Evolutionary conservation across 1,284 basidiomycete species (phyloP).

Genomic region (Heliocybe sulcata): DNA sequence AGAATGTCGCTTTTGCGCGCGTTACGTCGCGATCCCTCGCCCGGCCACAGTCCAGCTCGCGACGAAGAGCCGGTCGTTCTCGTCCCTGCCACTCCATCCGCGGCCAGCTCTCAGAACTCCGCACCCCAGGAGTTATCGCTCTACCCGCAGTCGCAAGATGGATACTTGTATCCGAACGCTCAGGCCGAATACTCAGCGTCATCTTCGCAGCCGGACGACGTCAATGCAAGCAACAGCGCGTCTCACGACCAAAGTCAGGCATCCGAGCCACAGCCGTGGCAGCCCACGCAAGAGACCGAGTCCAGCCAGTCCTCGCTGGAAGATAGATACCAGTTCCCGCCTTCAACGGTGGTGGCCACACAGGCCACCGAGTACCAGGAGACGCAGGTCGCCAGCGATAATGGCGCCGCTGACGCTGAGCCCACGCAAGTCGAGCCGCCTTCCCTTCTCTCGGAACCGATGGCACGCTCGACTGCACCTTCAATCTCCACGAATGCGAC

Average conservation of each 20-base stretch:
- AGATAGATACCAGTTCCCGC: background rate
- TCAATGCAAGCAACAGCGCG: conserved; percentile 1
- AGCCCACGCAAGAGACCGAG: conserved; percentile 9
- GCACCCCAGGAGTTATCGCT: conserved; percentile 3
- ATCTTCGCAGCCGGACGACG: background rate
- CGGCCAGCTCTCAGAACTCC: conserved; percentile 18
- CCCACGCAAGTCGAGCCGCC: background rate
- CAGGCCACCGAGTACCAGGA: background rate
- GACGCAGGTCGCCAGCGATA: background rate
- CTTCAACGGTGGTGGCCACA: background rate
- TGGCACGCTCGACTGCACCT: background rate
- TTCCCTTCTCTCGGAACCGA: background rate
- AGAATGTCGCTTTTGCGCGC: background rate
- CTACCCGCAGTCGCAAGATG: conserved; percentile 6
- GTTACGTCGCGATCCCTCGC: conserved; percentile 11
- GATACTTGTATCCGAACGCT: background rate
- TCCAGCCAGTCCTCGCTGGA: conserved; percentile 10
- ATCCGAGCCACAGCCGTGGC: background rate
- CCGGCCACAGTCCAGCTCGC: background rate
- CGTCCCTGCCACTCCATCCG: conserved; percentile 39
- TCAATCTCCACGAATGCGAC: background rate
- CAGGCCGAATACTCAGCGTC: background rate
- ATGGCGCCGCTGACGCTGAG: background rate
- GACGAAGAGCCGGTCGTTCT: conserved; percentile 24
- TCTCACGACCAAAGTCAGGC: background rate